These are phyloP conservation scores for Mycena galericulata DNA, from an alignment of 768 basidiomycete genomes.

Conservation along the genomic window DNA sequence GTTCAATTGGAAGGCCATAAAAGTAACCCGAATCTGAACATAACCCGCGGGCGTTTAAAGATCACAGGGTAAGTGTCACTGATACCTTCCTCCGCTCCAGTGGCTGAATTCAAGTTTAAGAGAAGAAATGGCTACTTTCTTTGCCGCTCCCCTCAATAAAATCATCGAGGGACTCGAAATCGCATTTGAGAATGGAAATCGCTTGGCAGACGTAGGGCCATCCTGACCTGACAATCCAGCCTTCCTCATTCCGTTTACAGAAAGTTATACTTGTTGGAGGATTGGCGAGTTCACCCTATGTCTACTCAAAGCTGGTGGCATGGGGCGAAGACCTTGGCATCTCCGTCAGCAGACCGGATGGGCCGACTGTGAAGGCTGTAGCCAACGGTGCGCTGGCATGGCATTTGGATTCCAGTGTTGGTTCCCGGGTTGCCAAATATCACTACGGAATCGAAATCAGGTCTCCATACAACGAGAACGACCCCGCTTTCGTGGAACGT, in stretches of 20 bases:
- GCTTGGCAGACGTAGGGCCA: slow-evolving; percentile 29
- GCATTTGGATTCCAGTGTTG: slow-evolving; percentile 42
- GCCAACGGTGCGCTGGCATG: slow-evolving; percentile 46
- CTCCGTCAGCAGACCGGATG: slow-evolving; percentile 39
- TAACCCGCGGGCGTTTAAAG: slow-evolving; percentile 35
- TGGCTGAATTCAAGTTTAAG: not conserved
- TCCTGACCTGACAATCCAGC: not conserved
- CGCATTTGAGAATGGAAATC: slow-evolving; percentile 36
- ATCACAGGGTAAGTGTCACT: slow-evolving; percentile 28
- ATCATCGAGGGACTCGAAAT: slow-evolving; percentile 35
- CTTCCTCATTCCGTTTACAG: slow-evolving; percentile 11
- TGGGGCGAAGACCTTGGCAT: slow-evolving; percentile 38
- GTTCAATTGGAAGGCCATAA: slow-evolving; percentile 34
- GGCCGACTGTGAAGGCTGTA: slow-evolving; percentile 41
- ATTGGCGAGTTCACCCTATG: slow-evolving; percentile 43
- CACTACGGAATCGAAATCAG: slow-evolving; percentile 40
- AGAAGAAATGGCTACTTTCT: slow-evolving; percentile 35
- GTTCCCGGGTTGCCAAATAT: slow-evolving; percentile 38
- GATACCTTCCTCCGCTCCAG: not conserved
- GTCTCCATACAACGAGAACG: slow-evolving; percentile 11
- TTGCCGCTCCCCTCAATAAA: slow-evolving; percentile 27
- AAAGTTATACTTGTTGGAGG: slow-evolving; percentile 47
- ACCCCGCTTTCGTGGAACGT: slow-evolving; percentile 24
- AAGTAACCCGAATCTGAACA: slow-evolving; percentile 27
- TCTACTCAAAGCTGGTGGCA: slow-evolving; percentile 38